Conservation (phyloP, 2,329 filamentous ascomycete species). For the Pseudocercospora crystallina region DNA sequence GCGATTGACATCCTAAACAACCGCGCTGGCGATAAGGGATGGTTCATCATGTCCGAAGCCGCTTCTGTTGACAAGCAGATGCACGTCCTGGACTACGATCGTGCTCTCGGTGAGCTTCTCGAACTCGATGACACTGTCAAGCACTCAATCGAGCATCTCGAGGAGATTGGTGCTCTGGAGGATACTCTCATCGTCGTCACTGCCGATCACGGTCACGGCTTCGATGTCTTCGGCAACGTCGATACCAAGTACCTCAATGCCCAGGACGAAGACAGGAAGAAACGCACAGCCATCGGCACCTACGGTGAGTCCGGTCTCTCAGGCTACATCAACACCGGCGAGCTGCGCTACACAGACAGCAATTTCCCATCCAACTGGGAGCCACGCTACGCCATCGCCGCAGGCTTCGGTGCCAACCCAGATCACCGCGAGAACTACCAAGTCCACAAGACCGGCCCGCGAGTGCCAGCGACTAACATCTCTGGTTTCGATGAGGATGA, state of each 20-base stretch:
- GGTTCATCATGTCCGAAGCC: slow-evolving; percentile 85
- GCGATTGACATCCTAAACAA: slow-evolving; percentile 44
- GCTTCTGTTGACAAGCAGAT: slow-evolving; percentile 89
- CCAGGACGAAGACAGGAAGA: slow-evolving; percentile 65
- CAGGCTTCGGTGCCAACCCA: slow-evolving; percentile 69
- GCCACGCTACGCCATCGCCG: slow-evolving; percentile 76
- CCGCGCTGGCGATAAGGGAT: slow-evolving; percentile 61
- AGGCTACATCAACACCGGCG: slow-evolving; percentile 67
- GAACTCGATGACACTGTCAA: slow-evolving; percentile 82
- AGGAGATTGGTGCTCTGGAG: slow-evolving; percentile 64
- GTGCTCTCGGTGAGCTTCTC: slow-evolving; percentile 78
- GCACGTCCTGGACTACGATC: slow-evolving; percentile 82
- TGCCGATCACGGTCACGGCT: slow-evolving; percentile 86
- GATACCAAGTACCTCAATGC: slow-evolving; percentile 74
- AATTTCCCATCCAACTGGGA: slow-evolving; percentile 82
- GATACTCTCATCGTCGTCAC: slow-evolving; percentile 79
- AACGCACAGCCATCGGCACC: slow-evolving; percentile 71
- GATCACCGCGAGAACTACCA: slow-evolving; percentile 76
- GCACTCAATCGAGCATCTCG: slow-evolving; percentile 70
- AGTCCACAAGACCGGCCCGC: slow-evolving; percentile 64
- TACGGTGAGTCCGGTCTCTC: slow-evolving; percentile 73
- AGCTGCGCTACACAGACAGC: slow-evolving; percentile 66
- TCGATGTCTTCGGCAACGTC: slow-evolving; percentile 79
- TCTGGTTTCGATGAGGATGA: slow-evolving; percentile 51
- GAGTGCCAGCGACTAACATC: slow-evolving; percentile 59